These are phyloP conservation scores for Talaromyces trachyspermus DNA, from an alignment of 495 filamentous ascomycete species.

Conservation along the genomic window DNA sequence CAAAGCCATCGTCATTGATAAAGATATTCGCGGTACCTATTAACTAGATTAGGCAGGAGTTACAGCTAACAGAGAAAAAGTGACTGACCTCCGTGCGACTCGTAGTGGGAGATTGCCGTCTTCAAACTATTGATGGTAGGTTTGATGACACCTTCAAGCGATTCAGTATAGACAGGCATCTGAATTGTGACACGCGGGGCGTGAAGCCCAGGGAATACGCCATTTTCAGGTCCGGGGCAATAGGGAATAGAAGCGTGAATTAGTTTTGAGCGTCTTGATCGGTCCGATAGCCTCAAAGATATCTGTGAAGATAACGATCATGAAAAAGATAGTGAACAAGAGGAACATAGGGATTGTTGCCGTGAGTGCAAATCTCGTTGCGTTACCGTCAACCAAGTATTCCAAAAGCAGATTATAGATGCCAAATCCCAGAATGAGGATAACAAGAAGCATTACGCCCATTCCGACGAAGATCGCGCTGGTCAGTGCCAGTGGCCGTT, in stretches of 20 bases:
- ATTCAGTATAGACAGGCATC: conserved; percentile 71
- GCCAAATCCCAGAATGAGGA: conserved; percentile 7
- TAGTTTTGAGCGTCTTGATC: conserved; percentile 10
- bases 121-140: conserved; percentile 57
- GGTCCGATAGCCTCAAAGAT: conserved; percentile 14
- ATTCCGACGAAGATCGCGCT: conserved; percentile 21
- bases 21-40: conserved; percentile 37
- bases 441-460: conserved; percentile 13
- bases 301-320: conserved; percentile 15
- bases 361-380: conserved; percentile 22
- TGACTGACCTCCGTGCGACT: conserved; percentile 42
- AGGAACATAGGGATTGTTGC: conserved; percentile 24
- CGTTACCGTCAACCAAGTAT: conserved; percentile 18
- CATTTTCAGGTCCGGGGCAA: conserved; percentile 11
- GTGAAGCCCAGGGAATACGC: conserved; percentile 8
- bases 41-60: not conserved
- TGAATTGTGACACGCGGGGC: conserved; percentile 45
- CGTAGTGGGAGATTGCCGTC: conserved; percentile 59
- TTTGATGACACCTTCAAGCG: conserved; percentile 52
- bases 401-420: conserved; percentile 18
- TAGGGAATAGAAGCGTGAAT: conserved; percentile 14
- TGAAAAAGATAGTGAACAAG: conserved; percentile 19
- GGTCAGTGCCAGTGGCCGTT: conserved; percentile 12
- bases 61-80: not conserved
- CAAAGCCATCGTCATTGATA: conserved; percentile 43